Conservation (phyloP, 2,329 filamentous ascomycete species). For the Emmonsia crescens region DNA sequence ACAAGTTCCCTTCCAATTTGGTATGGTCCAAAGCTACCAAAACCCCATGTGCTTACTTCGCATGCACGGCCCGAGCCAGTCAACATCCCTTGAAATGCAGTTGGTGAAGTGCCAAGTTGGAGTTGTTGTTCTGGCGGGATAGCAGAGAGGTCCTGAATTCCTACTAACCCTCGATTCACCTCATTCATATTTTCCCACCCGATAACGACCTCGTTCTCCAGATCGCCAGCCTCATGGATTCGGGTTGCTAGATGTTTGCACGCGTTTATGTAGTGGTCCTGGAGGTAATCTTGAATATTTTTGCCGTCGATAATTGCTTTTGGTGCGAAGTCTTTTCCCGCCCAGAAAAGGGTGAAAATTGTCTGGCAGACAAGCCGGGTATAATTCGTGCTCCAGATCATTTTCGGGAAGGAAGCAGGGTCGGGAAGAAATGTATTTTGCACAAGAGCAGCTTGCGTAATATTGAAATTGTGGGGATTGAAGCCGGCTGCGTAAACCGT, state of each 20-base stretch:
- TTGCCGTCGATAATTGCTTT: constrained; percentile 90
- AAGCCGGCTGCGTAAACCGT: constrained; percentile 90
- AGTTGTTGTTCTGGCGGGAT: constrained; percentile 81
- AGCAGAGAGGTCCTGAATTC: constrained; percentile 66
- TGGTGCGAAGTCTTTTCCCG: constrained; percentile 79
- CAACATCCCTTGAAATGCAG: constrained; percentile 85
- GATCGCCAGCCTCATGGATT: constrained; percentile 79
- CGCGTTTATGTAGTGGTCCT: constrained; percentile 72
- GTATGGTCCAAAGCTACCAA: constrained; percentile 84
- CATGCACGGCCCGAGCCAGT: constrained; percentile 84
- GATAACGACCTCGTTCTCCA: constrained; percentile 77
- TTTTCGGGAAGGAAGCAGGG: constrained; percentile 81
- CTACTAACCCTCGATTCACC: constrained; percentile 78
- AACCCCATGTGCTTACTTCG: constrained; percentile 85
- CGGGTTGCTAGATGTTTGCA: constrained; percentile 69
- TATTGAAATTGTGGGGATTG: constrained; percentile 72
- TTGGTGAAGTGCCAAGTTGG: constrained; percentile 86
- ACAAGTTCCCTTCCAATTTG: constrained; percentile 74
- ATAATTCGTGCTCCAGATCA: constrained; percentile 99
- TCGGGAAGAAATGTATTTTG: constrained; percentile 79
- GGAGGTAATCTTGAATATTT: constrained; percentile 94
- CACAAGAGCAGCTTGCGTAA: constrained; percentile 83
- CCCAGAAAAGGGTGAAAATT: constrained; percentile 92
- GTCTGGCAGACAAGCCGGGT: constrained; percentile 74
- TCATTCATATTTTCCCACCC: constrained; percentile 98